Evolutionary conservation across 2,329 filamentous ascomycete genomes (phyloP).

Genomic region (Xylaria arbuscula): DNA sequence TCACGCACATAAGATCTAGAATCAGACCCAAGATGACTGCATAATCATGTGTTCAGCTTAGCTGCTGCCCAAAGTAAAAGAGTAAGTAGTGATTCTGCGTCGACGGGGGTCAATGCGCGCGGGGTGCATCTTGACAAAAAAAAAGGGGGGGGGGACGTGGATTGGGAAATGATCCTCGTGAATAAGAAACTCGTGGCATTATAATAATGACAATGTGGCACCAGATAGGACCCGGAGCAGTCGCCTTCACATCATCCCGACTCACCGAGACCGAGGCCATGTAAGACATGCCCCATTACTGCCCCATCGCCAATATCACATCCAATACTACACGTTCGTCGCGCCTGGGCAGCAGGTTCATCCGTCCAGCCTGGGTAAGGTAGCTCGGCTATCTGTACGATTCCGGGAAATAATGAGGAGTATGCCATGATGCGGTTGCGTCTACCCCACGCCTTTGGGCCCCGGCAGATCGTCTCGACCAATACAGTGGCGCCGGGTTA

Average conservation of each 20-base stretch:
- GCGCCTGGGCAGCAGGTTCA: neutral
- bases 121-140: neutral
- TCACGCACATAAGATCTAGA: neutral
- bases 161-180: neutral
- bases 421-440: constrained; percentile 17
- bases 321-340: neutral
- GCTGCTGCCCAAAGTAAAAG: neutral
- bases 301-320: neutral
- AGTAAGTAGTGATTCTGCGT: neutral
- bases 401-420: constrained; percentile 11
- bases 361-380: constrained; percentile 1
- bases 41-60: constrained; percentile 12
- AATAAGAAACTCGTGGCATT: neutral
- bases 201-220: neutral
- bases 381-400: constrained; percentile 1
- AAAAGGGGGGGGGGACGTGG: too few species aligned
- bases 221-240: too few species aligned
- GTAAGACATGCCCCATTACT: neutral
- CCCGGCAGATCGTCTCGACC: constrained; percentile 39
- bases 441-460: constrained; percentile 40
- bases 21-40: constrained; percentile 16
- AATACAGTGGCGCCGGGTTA: constrained; percentile 35
- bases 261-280: neutral
- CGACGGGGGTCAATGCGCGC: neutral
- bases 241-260: constrained; percentile 2